Conservation (phyloP, 257 asterid species). For the Scutellaria galericulata region DNA sequence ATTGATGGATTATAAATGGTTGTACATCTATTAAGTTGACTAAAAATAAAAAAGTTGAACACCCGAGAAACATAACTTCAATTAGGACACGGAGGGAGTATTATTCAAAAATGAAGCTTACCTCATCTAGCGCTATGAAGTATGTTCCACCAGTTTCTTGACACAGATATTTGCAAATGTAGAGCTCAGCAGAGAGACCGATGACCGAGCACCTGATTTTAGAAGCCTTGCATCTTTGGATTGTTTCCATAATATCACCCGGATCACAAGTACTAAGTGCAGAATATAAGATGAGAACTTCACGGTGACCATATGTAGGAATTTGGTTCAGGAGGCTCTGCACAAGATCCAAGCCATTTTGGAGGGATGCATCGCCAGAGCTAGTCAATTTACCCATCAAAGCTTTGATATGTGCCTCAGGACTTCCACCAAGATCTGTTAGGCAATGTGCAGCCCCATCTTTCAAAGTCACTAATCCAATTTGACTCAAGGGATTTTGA, state of each 20-base stretch:
- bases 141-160: conserved; percentile 96
- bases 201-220: conserved; percentile 90
- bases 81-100: background rate
- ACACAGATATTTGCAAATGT: conserved; percentile 85
- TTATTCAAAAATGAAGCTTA: conserved; percentile 41
- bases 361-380: conserved; percentile 95
- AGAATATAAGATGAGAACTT: conserved; percentile 86
- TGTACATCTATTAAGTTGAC: no score
- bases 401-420: conserved; percentile 92
- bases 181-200: conserved; percentile 92
- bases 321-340: conserved; percentile 75
- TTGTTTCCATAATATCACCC: conserved; percentile 81
- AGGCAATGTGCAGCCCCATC: conserved; percentile 87
- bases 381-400: conserved; percentile 87
- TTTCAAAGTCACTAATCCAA: conserved; percentile 77
- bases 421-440: conserved; percentile 96
- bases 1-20: no score
- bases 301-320: conserved; percentile 96
- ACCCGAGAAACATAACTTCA: no score
- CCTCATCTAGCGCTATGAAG: conserved; percentile 89
- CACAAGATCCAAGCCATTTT: conserved; percentile 90
- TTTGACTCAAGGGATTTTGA: conserved; percentile 90
- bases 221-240: conserved; percentile 80
- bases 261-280: conserved; percentile 96
- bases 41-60: no score